Percentiles rank a stretch among this genome's conserved stretches.
phyloP scores from a whole-genome alignment of 176 grass and related monocot genomes.

The Pontederia paniculata region DNA sequence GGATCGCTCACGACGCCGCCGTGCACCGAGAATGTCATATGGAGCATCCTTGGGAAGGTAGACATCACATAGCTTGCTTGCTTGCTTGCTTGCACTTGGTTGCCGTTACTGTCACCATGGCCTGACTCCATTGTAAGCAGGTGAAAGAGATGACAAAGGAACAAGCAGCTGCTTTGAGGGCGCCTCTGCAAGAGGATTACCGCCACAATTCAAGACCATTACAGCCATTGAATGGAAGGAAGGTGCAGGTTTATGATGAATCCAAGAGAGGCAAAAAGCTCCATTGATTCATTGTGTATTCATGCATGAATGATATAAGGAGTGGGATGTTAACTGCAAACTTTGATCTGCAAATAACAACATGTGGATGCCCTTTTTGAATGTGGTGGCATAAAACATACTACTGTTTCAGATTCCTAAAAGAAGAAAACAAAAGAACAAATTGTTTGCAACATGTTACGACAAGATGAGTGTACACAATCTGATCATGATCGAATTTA shows the following conservation, averaged over 20 bases:
- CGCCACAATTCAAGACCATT: constrained; percentile 25
- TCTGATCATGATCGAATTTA: no score
- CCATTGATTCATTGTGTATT: constrained; percentile 3
- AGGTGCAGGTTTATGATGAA: constrained; percentile 41
- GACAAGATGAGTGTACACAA: no score
- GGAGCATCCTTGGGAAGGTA: constrained; percentile 40
- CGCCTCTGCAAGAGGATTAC: constrained; percentile 18
- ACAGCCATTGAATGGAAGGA: constrained; percentile 50
- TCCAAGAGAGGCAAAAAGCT: constrained; percentile 8
- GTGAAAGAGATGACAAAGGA: constrained; percentile 40
- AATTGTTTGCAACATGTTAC: no score
- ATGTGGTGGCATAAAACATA: no score
- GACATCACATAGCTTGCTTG: no score
- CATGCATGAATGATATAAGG: no score
- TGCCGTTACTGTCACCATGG: neutral
- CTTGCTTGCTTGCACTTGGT: no score
- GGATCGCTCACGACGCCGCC: constrained; percentile 76
- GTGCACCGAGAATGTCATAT: constrained; percentile 54
- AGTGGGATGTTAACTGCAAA: no score
- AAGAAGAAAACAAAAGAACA: no score
- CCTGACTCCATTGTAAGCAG: neutral
- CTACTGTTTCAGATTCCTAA: no score
- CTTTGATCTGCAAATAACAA: no score
- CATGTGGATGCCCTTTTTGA: no score
- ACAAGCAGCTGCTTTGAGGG: constrained; percentile 24